phyloP scores from a whole-genome alignment of 345 rosid species.

The Sonneratia caseolaris region DNA sequence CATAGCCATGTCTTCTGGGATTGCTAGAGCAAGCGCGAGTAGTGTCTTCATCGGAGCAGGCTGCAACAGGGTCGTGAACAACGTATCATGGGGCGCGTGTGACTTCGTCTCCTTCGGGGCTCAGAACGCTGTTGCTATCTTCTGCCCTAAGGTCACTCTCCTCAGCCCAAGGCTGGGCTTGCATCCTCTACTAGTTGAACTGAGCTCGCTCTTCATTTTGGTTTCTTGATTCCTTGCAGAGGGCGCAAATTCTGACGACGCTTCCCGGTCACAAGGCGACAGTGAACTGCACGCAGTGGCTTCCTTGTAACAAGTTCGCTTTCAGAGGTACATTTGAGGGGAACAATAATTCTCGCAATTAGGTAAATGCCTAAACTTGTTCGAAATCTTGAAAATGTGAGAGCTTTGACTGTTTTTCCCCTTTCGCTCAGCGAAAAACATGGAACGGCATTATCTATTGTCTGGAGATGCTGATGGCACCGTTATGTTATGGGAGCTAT shows the following conservation, averaged over 20 bases:
- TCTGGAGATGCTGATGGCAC: conserved; percentile 80
- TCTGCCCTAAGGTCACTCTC: conserved; percentile 52
- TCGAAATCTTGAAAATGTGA: not conserved
- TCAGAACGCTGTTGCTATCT: conserved; percentile 76
- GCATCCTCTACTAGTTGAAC: not conserved
- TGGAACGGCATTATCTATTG: conserved; percentile 54
- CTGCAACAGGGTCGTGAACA: conserved; percentile 82
- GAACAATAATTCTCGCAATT: not conserved
- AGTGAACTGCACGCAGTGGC: conserved; percentile 88
- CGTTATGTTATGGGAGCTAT: conserved; percentile 68
- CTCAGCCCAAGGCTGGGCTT: not conserved
- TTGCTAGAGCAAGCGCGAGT: conserved; percentile 32
- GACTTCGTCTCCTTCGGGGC: conserved; percentile 73
- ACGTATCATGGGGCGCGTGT: conserved; percentile 87
- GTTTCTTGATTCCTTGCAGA: conserved; percentile 21
- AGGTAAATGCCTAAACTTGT: not conserved
- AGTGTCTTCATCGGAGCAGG: conserved; percentile 81
- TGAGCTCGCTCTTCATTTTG: not conserved
- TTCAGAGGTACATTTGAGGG: conserved; percentile 44
- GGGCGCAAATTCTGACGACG: conserved; percentile 75
- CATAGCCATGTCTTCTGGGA: conserved; percentile 3
- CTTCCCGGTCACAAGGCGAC: conserved; percentile 79
- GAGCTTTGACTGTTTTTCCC: not conserved
- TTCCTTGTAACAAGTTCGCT: conserved; percentile 64
- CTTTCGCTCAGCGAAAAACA: conserved; percentile 39